phyloP scores from a whole-genome alignment of 805 yeast species.

The Komagataella ulmi region DNA sequence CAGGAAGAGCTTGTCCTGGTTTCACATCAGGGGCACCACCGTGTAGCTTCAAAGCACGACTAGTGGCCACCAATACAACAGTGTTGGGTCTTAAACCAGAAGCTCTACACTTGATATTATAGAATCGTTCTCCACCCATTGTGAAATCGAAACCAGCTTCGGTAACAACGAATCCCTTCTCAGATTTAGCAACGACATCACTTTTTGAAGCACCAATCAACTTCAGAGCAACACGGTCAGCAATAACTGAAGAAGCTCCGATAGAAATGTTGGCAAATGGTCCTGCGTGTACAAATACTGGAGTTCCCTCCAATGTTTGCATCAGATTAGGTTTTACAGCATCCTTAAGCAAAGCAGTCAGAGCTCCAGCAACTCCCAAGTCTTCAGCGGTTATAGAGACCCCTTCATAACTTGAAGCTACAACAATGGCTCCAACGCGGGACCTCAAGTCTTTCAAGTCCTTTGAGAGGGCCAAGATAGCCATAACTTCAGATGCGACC shows the following conservation, averaged over 20 bases:
- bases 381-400: slow-evolving; percentile 76
- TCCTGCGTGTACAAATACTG: slow-evolving; percentile 80
- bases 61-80: slow-evolving; percentile 73
- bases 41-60: slow-evolving; percentile 73
- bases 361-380: slow-evolving; percentile 77
- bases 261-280: slow-evolving; percentile 83
- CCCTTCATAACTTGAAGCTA: slow-evolving; percentile 55
- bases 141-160: slow-evolving; percentile 88
- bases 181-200: slow-evolving; percentile 23
- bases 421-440: slow-evolving; percentile 64
- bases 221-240: slow-evolving; percentile 73
- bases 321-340: slow-evolving; percentile 75
- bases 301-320: slow-evolving; percentile 85
- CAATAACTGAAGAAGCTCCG: slow-evolving; percentile 76
- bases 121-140: slow-evolving; percentile 84
- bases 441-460: slow-evolving; percentile 61
- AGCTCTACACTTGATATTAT: slow-evolving; percentile 71
- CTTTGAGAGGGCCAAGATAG: slow-evolving; percentile 62
- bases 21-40: slow-evolving; percentile 87
- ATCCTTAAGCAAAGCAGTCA: slow-evolving; percentile 69
- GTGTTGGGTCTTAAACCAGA: slow-evolving; percentile 71
- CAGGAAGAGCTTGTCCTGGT: slow-evolving; percentile 71
- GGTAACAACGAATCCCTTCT: slow-evolving; percentile 53
- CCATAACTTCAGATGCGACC: slow-evolving; percentile 82
- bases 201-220: slow-evolving; percentile 35